A percentile compares a stretch with the other conserved stretches of the same genome.
Evolutionary conservation across 495 filamentous ascomycete species (phyloP).

Genomic region (Pyronema domesticum): DNA sequence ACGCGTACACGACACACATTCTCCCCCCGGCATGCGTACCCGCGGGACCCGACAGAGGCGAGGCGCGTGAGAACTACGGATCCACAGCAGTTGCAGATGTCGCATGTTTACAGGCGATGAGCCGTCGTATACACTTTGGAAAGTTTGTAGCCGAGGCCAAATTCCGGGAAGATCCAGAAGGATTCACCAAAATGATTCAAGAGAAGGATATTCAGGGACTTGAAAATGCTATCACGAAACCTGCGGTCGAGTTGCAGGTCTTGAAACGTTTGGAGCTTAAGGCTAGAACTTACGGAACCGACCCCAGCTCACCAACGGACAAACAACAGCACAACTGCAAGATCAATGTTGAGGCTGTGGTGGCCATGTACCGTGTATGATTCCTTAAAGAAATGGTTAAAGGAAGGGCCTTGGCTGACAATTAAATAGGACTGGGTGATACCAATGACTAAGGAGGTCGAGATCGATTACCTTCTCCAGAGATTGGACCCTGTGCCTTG

Average conservation of each 20-base stretch:
- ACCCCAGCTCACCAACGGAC: constrained; percentile 40
- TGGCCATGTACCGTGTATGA: constrained; percentile 72
- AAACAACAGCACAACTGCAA: constrained; percentile 34
- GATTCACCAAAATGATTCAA: constrained; percentile 63
- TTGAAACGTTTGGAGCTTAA: constrained; percentile 74
- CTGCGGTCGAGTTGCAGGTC: constrained; percentile 78
- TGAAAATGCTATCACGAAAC: constrained; percentile 76
- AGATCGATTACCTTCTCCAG: constrained; percentile 96
- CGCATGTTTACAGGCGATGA: constrained; percentile 73
- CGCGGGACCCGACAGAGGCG: constrained; percentile 56
- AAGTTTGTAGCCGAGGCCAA: constrained; percentile 99
- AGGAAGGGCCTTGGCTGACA: not conserved
- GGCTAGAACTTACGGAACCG: constrained; percentile 86
- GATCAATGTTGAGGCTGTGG: constrained; percentile 84
- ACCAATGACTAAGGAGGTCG: constrained; percentile 88
- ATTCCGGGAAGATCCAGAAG: constrained; percentile 66
- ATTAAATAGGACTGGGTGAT: constrained; percentile 64
- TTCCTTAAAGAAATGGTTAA: not conserved
- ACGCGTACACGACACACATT: constrained; percentile 63
- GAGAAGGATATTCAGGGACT: constrained; percentile 62
- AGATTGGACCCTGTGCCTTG: constrained; percentile 37
- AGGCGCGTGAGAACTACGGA: constrained; percentile 86
- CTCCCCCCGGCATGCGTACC: constrained; percentile 65
- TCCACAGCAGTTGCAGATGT: constrained; percentile 86
- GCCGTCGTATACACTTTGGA: constrained; percentile 86